Evolutionary conservation across 2,329 filamentous ascomycete species (phyloP), one percentile per base, ranked within the genome.

Genomic region (Keithomyces neogunnii): DNA sequence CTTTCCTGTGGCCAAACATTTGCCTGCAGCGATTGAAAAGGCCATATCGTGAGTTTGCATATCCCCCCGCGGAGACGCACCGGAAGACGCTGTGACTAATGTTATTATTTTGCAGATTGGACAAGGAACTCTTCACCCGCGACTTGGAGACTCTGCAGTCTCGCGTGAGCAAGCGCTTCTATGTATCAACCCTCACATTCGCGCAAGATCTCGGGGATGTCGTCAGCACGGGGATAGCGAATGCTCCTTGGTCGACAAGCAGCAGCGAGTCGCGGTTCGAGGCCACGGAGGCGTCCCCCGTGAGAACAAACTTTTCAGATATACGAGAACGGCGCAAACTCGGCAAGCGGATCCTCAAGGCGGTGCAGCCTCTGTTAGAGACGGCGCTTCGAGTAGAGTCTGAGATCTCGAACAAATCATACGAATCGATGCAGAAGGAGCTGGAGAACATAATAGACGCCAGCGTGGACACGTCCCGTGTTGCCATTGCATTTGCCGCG

Each of bases 301-400:
- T 56, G 56, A 83, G 72, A 67, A 72, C 68, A 61, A 75, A 65
- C 61, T 83, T 71, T 66, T 73, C 69, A 53, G 89, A 95, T 60
- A 82, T 89, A 54, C 87, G 88, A 52, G 88, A 95, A 59, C 83
- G 87, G 55, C 87, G 88, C 61, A 87, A 86, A 59, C 73, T 95
- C n/a, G 89, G 88, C 29, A 96, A 95, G 68, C 82, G 90, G 30
- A 95, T 96, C 55, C 78, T 95, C 57, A 95, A 89, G 65, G 82
- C 84, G 1, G 78, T 95, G 33, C 88, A 95, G 64, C 83, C 87
- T 11, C 77, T 83, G 44, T 73, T 96, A 3, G 87, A 96, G 65
- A 77, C 81, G 50, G 89, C 89, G 1, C 70, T 90, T 45, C 80
- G 78, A 49, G 88, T 88, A 50, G 92, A 97, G 66, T 84, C 88